Conservation (phyloP, 306 rosid species). For the Inga oerstediana region DNA sequence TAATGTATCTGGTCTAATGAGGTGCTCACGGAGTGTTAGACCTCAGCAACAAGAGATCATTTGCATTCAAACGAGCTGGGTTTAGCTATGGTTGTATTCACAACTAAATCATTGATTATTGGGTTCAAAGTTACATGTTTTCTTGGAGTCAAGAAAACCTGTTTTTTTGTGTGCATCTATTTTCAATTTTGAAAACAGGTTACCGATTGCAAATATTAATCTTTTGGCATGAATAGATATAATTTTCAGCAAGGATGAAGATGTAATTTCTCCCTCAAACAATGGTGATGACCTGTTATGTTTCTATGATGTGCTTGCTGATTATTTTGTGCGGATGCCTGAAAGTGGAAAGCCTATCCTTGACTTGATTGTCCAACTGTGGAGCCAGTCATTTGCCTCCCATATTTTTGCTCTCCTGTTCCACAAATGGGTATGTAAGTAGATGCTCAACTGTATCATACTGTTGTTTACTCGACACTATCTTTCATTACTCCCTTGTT, state of each 20-base stretch:
- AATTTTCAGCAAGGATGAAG: slow-evolving; percentile 77
- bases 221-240: slow-evolving; percentile 53
- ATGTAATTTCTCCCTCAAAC: slow-evolving; percentile 61
- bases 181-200: slow-evolving; percentile 19
- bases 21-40: not conserved
- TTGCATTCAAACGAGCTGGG: not conserved
- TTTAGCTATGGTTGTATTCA: not conserved
- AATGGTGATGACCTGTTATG: slow-evolving; percentile 59
- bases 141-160: slow-evolving; percentile 4
- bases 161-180: not conserved
- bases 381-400: slow-evolving; percentile 99
- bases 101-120: slow-evolving; percentile 19
- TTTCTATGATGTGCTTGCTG: slow-evolving; percentile 93
- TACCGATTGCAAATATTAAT: slow-evolving; percentile 27
- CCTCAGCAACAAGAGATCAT: not conserved
- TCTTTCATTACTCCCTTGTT: not conserved
- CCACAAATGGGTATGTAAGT: slow-evolving; percentile 89
- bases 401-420: slow-evolving; percentile 88
- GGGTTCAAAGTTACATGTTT: not conserved
- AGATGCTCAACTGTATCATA: slow-evolving; percentile 9
- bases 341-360: slow-evolving; percentile 85
- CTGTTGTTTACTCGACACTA: slow-evolving; percentile 10
- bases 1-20: not conserved
- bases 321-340: slow-evolving; percentile 73
- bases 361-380: slow-evolving; percentile 85